Conservation (phyloP, 371 early-diverging fungal genomes). For the Sporodiniella umbellata region DNA sequence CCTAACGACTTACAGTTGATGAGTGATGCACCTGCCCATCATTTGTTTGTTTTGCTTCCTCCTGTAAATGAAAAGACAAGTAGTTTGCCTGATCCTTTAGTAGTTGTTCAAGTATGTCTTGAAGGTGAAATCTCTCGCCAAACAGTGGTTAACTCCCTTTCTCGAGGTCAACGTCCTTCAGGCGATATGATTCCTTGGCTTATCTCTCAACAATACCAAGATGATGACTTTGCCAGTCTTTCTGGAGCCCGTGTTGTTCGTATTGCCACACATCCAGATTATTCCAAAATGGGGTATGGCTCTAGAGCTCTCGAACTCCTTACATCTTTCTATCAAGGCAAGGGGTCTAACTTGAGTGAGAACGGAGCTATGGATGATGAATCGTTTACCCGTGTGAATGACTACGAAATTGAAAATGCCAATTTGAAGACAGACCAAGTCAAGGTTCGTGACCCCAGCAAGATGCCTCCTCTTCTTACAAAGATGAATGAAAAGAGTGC, state of each 20-base stretch:
- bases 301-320: conserved; percentile 82
- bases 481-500: conserved; percentile 78
- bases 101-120: conserved; percentile 89
- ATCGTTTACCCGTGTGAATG: conserved; percentile 50
- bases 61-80: conserved; percentile 71
- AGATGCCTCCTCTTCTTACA: conserved; percentile 89
- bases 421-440: conserved; percentile 75
- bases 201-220: conserved; percentile 94
- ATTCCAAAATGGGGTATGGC: conserved; percentile 98
- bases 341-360: conserved; percentile 72
- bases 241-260: conserved; percentile 99
- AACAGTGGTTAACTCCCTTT: conserved; percentile 78
- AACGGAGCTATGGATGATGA: conserved; percentile 30
- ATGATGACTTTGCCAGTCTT: conserved; percentile 92
- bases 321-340: conserved; percentile 83
- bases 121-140: conserved; percentile 95
- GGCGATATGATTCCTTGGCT: conserved; percentile 99
- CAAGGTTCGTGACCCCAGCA: conserved; percentile 78
- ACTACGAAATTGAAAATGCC: conserved; percentile 62
- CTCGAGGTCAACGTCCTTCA: conserved; percentile 82
- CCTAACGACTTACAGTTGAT: conserved; percentile 98
- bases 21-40: conserved; percentile 98
- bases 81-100: conserved; percentile 91
- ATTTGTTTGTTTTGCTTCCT: conserved; percentile 95
- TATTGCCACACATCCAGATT: conserved; percentile 98